A percentile compares a stretch with the other conserved stretches of the same genome.
These are phyloP conservation scores for Gnaphalium uliginosum DNA, from an alignment of 129 eudicot species.

Conservation along the genomic window DNA sequence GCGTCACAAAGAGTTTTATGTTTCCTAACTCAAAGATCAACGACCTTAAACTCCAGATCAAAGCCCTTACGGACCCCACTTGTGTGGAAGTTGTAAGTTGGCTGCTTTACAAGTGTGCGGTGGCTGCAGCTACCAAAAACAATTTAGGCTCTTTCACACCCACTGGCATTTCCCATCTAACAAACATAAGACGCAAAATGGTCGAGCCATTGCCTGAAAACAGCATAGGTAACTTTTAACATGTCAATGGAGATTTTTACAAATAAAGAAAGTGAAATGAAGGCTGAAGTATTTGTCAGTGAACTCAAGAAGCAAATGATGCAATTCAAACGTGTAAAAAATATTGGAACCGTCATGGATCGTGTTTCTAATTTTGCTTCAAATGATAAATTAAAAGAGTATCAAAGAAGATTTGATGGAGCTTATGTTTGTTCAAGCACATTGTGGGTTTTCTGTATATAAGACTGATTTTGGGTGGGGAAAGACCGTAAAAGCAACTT, in stretches of 20 bases:
- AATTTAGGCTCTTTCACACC: neutral
- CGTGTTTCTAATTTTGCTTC: neutral
- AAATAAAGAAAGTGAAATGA: neutral
- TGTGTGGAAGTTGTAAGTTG: neutral
- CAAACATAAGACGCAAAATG: neutral
- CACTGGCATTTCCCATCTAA: neutral
- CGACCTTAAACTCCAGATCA: neutral
- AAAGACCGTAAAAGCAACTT: no score
- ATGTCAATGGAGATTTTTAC: neutral
- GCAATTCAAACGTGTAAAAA: neutral
- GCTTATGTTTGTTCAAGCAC: neutral
- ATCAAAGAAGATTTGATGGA: no score
- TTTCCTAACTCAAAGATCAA: neutral
- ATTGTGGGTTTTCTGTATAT: neutral
- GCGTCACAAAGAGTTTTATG: neutral
- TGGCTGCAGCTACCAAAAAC: neutral
- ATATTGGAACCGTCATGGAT: neutral
- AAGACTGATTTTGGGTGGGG: no score
- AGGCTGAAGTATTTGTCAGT: neutral
- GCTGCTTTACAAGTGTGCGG: neutral
- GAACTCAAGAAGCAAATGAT: neutral
- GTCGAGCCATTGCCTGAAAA: neutral
- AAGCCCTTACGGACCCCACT: neutral
- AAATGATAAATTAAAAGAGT: neutral
- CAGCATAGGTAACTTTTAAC: neutral